These are phyloP conservation scores for Fusarium liriodendri DNA, from an alignment of 2,329 filamentous ascomycete species.

Conservation along the genomic window DNA sequence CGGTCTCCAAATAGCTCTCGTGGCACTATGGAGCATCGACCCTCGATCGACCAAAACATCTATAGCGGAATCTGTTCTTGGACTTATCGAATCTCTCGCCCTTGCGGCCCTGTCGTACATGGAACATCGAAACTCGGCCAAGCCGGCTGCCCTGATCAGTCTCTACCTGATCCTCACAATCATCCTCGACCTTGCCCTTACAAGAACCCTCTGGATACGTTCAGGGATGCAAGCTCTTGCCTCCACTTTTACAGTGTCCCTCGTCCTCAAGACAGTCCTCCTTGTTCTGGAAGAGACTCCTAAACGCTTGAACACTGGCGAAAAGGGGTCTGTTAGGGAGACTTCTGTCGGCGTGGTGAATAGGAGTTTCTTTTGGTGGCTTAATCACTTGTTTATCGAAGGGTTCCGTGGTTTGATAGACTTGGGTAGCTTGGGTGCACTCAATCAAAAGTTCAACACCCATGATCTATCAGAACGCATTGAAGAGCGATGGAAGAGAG, in stretches of 20 bases:
- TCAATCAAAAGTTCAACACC: conserved; percentile 46
- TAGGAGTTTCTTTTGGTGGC: conserved; percentile 52
- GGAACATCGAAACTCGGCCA: conserved; percentile 48
- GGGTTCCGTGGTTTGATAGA: conserved; percentile 41
- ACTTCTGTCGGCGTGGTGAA: conserved; percentile 48
- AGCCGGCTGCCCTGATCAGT: conserved; percentile 48
- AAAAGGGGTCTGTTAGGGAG: conserved; percentile 45
- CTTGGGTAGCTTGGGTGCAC: conserved; percentile 39
- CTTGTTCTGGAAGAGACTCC: conserved; percentile 48
- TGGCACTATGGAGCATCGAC: conserved; percentile 42
- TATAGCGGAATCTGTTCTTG: conserved; percentile 43
- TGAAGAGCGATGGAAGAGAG: conserved; percentile 37
- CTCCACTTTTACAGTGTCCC: conserved; percentile 40
- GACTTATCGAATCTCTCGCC: conserved; percentile 41
- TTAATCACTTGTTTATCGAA: conserved; percentile 46
- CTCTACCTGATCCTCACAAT: conserved; percentile 47
- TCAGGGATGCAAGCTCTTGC: conserved; percentile 38
- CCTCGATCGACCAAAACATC: conserved; percentile 42
- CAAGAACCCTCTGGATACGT: conserved; percentile 50
- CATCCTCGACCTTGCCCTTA: conserved; percentile 48
- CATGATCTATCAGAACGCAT: conserved; percentile 29
- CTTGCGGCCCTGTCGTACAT: conserved; percentile 46
- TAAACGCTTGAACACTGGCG: conserved; percentile 37
- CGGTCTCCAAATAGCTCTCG: conserved; percentile 39
- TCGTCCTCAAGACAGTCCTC: conserved; percentile 44